Conservation (phyloP, 768 basidiomycete genomes). For the Boletus rufocinnamomeus region DNA sequence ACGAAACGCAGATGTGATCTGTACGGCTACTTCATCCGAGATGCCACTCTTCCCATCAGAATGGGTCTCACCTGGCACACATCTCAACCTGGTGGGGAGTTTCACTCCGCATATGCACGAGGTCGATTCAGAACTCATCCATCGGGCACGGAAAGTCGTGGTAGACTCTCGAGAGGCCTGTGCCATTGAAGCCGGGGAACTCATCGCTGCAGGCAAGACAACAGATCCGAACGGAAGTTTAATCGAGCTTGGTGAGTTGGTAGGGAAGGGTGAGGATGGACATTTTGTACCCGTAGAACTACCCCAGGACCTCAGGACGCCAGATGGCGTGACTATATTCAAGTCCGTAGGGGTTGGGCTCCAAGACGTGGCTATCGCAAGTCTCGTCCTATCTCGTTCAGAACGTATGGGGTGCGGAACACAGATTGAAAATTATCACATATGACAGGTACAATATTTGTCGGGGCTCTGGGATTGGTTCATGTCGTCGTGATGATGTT, state of each 20-base stretch:
- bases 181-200: constrained; percentile 77
- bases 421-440: neutral
- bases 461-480: neutral
- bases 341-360: constrained; percentile 86
- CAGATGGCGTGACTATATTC: constrained; percentile 71
- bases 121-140: constrained; percentile 58
- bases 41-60: constrained; percentile 67
- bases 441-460: neutral
- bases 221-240: constrained; percentile 41
- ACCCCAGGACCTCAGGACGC: constrained; percentile 14
- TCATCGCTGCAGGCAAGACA: constrained; percentile 54
- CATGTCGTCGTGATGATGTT: neutral
- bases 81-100: constrained; percentile 78
- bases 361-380: constrained; percentile 86
- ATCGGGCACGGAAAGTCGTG: constrained; percentile 55
- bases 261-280: constrained; percentile 27
- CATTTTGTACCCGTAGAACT: constrained; percentile 13
- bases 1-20: constrained; percentile 49
- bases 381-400: constrained; percentile 64
- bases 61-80: constrained; percentile 63
- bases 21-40: constrained; percentile 73
- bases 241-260: constrained; percentile 70
- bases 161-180: constrained; percentile 80
- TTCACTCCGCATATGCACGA: constrained; percentile 84
- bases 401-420: constrained; percentile 54